phyloP scores from a whole-genome alignment of 2,329 filamentous ascomycete species.

The Calonectria multiphialidica region DNA sequence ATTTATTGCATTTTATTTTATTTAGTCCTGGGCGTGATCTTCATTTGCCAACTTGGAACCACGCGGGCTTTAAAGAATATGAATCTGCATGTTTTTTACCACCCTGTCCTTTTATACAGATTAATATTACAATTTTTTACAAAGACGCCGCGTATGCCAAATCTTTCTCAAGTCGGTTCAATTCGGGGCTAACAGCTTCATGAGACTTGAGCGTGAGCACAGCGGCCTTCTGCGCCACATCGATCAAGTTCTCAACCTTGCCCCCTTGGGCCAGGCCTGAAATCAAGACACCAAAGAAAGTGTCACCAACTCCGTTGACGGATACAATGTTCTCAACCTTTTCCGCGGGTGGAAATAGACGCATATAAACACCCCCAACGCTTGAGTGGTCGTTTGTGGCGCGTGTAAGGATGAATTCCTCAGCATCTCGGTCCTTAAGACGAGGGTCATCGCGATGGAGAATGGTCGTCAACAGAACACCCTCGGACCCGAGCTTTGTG shows the following conservation, averaged over 20 bases:
- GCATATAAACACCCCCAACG: conserved; percentile 86
- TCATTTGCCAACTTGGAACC: no score
- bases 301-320: conserved; percentile 95
- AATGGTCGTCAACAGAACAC: conserved; percentile 81
- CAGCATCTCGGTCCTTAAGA: conserved; percentile 71
- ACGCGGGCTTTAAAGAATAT: no score
- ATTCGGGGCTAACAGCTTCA: conserved; percentile 76
- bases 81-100: background rate
- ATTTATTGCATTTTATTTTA: no score
- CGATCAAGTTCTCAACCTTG: conserved; percentile 72
- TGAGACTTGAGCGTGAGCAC: conserved; percentile 81
- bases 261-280: conserved; percentile 77
- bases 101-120: background rate
- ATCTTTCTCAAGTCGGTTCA: conserved; percentile 60
- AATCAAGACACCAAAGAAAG: conserved; percentile 88
- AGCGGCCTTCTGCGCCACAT: conserved; percentile 85
- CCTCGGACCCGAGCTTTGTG: conserved; percentile 83
- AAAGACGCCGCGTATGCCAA: conserved; percentile 45
- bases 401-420: conserved; percentile 79
- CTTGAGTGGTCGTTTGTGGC: conserved; percentile 63
- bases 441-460: conserved; percentile 76
- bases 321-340: conserved; percentile 80
- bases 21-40: no score
- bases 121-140: conserved; percentile 4
- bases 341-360: conserved; percentile 75